Conservation (phyloP, 345 rosid species). For the Lenwebbia sp. region DNA sequence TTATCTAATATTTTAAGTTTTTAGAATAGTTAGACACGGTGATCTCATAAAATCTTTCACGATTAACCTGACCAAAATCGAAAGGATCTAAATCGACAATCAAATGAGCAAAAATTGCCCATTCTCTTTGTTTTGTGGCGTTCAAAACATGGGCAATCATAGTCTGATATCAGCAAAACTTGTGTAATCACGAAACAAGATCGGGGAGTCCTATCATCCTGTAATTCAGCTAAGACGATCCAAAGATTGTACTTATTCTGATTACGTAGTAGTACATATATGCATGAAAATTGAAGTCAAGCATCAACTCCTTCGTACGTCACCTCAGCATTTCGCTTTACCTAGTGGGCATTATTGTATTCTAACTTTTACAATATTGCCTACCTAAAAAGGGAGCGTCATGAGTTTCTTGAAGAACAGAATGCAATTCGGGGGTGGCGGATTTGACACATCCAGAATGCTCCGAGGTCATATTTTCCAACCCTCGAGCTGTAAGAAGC, state of each 20-base stretch:
- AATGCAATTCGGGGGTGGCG: too few species aligned
- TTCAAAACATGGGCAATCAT: not conserved
- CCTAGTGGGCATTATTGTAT: not conserved
- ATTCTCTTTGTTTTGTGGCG: not conserved
- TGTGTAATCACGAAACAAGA: not conserved
- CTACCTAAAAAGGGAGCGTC: not conserved
- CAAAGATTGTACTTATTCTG: not conserved
- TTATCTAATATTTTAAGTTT: too few species aligned
- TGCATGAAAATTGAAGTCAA: not conserved
- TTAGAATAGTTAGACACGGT: too few species aligned
- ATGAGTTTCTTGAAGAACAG: not conserved
- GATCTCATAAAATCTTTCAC: not conserved
- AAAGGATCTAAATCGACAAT: not conserved
- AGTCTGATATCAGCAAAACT: not conserved
- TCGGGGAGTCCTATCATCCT: not conserved
- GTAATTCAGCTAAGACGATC: not conserved
- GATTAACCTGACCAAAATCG: not conserved
- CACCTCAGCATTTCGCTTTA: not conserved
- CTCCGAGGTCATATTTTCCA: too few species aligned
- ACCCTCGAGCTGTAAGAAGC: not conserved
- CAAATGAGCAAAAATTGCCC: not conserved
- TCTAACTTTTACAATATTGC: not conserved
- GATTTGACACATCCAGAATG: too few species aligned
- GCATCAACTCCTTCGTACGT: not conserved
- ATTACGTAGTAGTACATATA: not conserved